phyloP scores from a whole-genome alignment of 208 protist species.

The Herpetomonas samuelpessoai region DNA sequence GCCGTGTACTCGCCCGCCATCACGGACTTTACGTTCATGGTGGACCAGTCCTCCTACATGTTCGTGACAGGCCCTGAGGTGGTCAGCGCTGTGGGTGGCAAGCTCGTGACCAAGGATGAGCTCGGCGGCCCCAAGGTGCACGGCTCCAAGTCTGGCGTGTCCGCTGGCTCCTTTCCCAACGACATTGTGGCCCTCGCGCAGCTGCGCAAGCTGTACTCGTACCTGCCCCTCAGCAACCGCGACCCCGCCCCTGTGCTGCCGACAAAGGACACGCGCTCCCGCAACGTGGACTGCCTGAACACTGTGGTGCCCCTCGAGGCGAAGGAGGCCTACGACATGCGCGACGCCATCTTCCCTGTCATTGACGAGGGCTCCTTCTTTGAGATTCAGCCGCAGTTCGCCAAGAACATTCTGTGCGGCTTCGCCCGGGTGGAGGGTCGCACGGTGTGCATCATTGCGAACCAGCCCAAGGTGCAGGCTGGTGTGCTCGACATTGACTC shows the following conservation, averaged over 20 bases:
- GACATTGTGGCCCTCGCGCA: constrained; percentile 87
- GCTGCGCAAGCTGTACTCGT: constrained; percentile 84
- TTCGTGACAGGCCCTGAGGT: constrained; percentile 98
- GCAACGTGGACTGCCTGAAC: constrained; percentile 48
- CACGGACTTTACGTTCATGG: constrained; percentile 98
- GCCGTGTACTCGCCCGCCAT: constrained; percentile 93
- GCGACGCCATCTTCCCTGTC: constrained; percentile 80
- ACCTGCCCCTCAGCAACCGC: constrained; percentile 88
- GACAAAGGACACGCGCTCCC: constrained; percentile 51
- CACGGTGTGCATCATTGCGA: constrained; percentile 94
- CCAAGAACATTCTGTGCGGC: constrained; percentile 96
- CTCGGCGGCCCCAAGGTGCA: constrained; percentile 92
- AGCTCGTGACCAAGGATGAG: constrained; percentile 89
- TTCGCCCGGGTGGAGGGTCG: constrained; percentile 91
- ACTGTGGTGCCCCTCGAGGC: constrained; percentile 80
- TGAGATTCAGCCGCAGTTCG: constrained; percentile 93
- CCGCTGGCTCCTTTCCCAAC: constrained; percentile 89
- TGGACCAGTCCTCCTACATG: constrained; percentile 95
- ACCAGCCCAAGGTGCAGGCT: constrained; percentile 93
- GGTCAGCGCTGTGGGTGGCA: constrained; percentile 95
- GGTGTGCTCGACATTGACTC: constrained; percentile 94
- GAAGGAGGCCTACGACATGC: constrained; percentile 94
- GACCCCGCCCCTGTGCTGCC: constrained; percentile 48
- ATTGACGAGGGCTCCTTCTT: constrained; percentile 93
- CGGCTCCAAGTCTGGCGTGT: constrained; percentile 86